Percentiles rank a stretch among this genome's conserved stretches.
phyloP scores from a whole-genome alignment of 176 grass and related monocot genomes.

The Paspalum notatum region DNA sequence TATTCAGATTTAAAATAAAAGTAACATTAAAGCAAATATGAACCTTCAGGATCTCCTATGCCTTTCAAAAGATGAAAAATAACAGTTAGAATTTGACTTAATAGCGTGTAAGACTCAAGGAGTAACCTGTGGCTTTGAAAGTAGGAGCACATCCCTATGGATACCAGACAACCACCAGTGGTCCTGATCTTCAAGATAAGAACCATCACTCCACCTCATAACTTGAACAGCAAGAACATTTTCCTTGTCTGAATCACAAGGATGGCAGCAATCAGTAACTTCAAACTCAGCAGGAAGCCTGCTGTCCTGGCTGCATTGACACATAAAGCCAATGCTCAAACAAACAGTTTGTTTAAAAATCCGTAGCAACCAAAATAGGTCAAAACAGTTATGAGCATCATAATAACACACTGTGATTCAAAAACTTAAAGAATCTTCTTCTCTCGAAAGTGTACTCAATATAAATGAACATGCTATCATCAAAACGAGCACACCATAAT shows the following conservation, averaged over 20 bases:
- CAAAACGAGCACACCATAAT: constrained; percentile 1
- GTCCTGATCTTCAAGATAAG: constrained; percentile 99
- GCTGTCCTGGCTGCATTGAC: constrained; percentile 86
- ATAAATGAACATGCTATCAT: neutral
- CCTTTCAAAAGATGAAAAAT: neutral
- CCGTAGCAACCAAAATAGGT: neutral
- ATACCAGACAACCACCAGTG: constrained; percentile 98
- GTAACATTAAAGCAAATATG: neutral
- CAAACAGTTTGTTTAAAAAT: neutral
- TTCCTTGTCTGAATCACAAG: constrained; percentile 65
- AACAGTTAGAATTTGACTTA: neutral
- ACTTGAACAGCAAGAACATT: constrained; percentile 97
- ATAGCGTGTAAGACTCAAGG: constrained; percentile 25
- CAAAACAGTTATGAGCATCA: neutral
- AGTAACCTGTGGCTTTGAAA: constrained; percentile 93
- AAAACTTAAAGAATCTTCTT: constrained; percentile 13
- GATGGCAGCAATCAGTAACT: constrained; percentile 84
- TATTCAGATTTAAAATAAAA: neutral
- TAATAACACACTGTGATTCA: neutral
- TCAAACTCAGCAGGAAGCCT: constrained; percentile 98
- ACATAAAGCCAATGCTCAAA: constrained; percentile 15
- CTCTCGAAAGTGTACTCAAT: neutral
- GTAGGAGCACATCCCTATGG: constrained; percentile 88
- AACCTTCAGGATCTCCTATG: neutral
- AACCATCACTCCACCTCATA: constrained; percentile 97